Conservation (phyloP, 805 yeast genomes). For the Candida suzukii region DNA sequence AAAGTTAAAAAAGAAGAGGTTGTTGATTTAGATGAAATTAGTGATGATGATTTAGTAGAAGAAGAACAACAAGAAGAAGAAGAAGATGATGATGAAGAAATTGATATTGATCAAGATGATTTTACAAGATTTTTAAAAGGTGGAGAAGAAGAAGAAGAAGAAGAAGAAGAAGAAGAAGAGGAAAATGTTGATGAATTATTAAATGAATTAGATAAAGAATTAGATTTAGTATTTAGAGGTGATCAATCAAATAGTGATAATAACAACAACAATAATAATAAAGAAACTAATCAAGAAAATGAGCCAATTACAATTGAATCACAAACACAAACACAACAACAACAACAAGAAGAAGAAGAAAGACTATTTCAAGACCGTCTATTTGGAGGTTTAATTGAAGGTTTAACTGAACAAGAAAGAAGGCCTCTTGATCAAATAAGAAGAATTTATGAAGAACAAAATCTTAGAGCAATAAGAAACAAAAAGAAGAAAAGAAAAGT, state of each 20-base stretch:
- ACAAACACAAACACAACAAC: too few relatives aligned
- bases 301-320: too few relatives aligned
- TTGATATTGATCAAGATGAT: background rate
- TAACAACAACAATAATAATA: too few relatives aligned
- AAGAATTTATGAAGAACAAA: too few relatives aligned
- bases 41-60: background rate
- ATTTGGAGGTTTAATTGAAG: too few relatives aligned
- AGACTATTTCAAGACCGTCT: too few relatives aligned
- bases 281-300: background rate
- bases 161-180: background rate
- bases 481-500: too few relatives aligned
- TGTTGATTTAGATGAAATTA: background rate
- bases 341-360: too few relatives aligned
- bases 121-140: background rate
- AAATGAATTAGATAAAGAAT: constrained; percentile 1
- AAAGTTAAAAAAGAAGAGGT: background rate
- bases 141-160: background rate
- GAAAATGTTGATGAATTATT: background rate
- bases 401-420: too few relatives aligned
- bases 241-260: too few relatives aligned
- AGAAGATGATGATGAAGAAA: background rate
- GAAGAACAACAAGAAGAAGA: background rate
- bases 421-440: too few relatives aligned
- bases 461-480: too few relatives aligned
- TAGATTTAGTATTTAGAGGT: constrained; percentile 2